Base-by-base conservation (phyloP, 148 eudicot genomes). In the Rheum nobile region DNA sequence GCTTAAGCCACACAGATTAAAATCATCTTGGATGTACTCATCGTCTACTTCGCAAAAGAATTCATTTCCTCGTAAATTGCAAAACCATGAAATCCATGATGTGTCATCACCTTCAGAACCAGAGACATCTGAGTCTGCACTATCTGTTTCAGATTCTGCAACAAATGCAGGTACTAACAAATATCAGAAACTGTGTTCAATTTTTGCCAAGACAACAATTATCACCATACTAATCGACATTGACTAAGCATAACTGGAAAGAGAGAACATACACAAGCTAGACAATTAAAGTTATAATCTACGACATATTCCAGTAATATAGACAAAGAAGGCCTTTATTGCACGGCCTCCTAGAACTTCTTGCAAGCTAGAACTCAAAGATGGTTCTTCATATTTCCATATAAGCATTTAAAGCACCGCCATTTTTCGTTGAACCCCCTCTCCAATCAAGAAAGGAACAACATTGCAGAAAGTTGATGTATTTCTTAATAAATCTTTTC, bases 71-170 rank as follows among this genome's bases (percentile, higher is more conserved):
- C 76, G 71, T 39, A 77, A 72, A 65, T 63, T 77, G 65, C 80
- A 77, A 77, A 77, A 77, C 76, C 76, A 86, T 71, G 87, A 80
- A 63, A 86, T 83, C 90, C 90, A 86, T 29, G 90, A 82, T 13
- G 90, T 84, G 50, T 84, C 90, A 70, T 84, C 87, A 50, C 84
- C 86, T 59, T 86, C 89, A 79, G 89, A 86, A 59, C 86, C 88
- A 79, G 86, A 83, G 46, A 86, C 86, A 75, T 86, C 90, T 46
- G 90, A 86, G 54, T 82, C 90, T 76, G 85, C 87, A 61, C 86
- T 86, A 76, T 84, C 87, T 44, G 89, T 84, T 61, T 86, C 87
- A 75, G 87, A 82, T 78, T 84, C 90, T 73, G 78, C 83, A 80
- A 71, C 67, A 73, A 72, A 57, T 4, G 52, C 14, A 22, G 28